Evolutionary conservation across 805 yeast species (phyloP), one percentile per base, ranked within the genome.

Genomic region (Monosporozyma aquatica): DNA sequence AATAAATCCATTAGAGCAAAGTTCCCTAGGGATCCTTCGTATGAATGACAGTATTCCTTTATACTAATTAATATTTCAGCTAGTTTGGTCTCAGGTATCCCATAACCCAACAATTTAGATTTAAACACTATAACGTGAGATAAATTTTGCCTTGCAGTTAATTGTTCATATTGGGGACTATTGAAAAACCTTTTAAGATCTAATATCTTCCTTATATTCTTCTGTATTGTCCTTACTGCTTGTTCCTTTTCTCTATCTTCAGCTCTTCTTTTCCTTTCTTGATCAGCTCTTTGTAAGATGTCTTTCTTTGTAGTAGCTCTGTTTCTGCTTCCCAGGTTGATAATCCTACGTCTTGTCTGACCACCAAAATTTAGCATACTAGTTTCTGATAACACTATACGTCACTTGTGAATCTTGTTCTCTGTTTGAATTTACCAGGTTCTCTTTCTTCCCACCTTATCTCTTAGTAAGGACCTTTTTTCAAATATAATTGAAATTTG

Each of bases 301-400:
- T 43, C 66, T 51, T 45, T 68, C 61, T 58, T 71, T 54, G 47
- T 62, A 42, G 41, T 60, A 13, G 37, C 22, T 53, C 54, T 53
- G 61, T 61, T 59, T 47, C 51, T 69, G 48, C 58, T 81, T 65
- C 54, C 90, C 72, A 51, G 76, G 69, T 66, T 90, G 41, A 73
- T 74, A 28, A 82, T 66, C 41, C 77, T 67, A 47, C 76, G 71
- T 41, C 68, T 66, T 15, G 77, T 67, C 50, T 76, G 79, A 5
- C 94, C 94, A 9, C 78, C 73, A 64, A 84, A 85, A 64, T 80
- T 78, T 44, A 64, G 38, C 68, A 66, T 64, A n/a, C n/a, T n/a
- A n/a, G n/a, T n/a, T n/a, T n/a, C n/a, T n/a, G n/a, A n/a, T n/a
- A n/a, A n/a, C n/a, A n/a, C n/a, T n/a, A n/a, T n/a, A n/a, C n/a